Conservation (phyloP, 2,329 filamentous ascomycete species). For the Metarhizium anisopliae region DNA sequence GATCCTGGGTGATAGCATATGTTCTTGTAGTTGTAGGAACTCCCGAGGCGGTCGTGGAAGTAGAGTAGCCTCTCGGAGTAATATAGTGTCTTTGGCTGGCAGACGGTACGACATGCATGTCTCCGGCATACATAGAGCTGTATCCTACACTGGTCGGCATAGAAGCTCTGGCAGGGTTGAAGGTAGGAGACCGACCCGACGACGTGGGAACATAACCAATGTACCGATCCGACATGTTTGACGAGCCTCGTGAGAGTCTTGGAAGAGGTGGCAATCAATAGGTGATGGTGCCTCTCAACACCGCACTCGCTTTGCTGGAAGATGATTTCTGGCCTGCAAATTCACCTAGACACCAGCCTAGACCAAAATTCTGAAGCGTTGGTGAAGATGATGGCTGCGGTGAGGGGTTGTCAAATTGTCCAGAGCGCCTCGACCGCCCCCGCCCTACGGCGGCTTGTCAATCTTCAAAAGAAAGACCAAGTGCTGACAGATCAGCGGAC, state of each 20-base stretch:
- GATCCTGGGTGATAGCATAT: conserved; percentile 48
- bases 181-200: conserved; percentile 34
- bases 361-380: not conserved
- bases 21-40: conserved; percentile 40
- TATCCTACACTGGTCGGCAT: conserved; percentile 43
- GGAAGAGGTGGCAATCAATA: not conserved
- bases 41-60: conserved; percentile 23
- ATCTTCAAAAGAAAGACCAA: not conserved
- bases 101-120: conserved; percentile 45
- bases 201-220: conserved; percentile 24
- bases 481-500: not conserved
- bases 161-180: conserved; percentile 43
- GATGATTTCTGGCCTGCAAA: not conserved
- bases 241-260: not conserved
- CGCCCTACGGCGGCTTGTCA: not conserved
- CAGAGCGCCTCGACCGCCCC: not conserved
- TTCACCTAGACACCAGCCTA: not conserved
- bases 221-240: conserved; percentile 40
- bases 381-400: not conserved
- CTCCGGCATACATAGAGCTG: conserved; percentile 40
- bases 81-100: conserved; percentile 24
- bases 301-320: not conserved
- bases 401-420: conserved; percentile 1
- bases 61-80: conserved; percentile 24
- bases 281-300: not conserved